Percentiles rank a stretch among this genome's conserved stretches.
phyloP scores from a whole-genome alignment of 768 basidiomycete genomes.

The Trametes gibbosa region DNA sequence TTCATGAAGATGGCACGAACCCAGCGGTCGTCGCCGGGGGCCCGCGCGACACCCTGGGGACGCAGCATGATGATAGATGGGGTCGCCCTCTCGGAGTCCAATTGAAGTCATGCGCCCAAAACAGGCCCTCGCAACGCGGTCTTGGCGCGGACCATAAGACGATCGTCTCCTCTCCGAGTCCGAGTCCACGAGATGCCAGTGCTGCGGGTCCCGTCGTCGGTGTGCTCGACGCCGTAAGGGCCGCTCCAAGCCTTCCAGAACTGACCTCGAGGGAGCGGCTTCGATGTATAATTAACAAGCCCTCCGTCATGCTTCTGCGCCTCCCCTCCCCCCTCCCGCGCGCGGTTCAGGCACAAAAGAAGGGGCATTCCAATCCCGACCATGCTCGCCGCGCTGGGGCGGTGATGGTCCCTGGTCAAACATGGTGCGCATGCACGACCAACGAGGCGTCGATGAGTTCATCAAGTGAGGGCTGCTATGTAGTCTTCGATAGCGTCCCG shows the following conservation, averaged over 20 bases:
- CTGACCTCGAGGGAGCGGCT: background rate
- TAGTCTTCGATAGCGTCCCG: too few relatives aligned
- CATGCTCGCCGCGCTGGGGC: background rate
- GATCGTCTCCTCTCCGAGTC: too few relatives aligned
- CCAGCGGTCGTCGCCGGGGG: too few relatives aligned
- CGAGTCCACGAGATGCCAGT: background rate
- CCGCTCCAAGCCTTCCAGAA: background rate
- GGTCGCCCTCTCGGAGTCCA: background rate
- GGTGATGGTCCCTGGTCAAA: background rate
- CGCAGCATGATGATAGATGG: background rate
- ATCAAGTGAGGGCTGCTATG: too few relatives aligned
- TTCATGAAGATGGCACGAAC: background rate
- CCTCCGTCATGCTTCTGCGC: too few relatives aligned
- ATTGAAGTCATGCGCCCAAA: background rate
- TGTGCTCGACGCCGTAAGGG: background rate
- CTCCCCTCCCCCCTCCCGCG: background rate
- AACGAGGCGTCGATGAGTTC: too few relatives aligned
- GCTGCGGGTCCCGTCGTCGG: too few relatives aligned
- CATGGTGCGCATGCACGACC: too few relatives aligned
- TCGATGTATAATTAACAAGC: background rate
- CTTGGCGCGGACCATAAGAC: background rate
- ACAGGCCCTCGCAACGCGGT: background rate
- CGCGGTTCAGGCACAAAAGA: background rate
- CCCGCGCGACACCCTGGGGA: background rate
- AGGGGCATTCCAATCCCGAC: background rate